Evolutionary conservation across 441 rosid species (phyloP), one percentile per base, ranked within the genome.

Genomic region (Melastoma candidum): DNA sequence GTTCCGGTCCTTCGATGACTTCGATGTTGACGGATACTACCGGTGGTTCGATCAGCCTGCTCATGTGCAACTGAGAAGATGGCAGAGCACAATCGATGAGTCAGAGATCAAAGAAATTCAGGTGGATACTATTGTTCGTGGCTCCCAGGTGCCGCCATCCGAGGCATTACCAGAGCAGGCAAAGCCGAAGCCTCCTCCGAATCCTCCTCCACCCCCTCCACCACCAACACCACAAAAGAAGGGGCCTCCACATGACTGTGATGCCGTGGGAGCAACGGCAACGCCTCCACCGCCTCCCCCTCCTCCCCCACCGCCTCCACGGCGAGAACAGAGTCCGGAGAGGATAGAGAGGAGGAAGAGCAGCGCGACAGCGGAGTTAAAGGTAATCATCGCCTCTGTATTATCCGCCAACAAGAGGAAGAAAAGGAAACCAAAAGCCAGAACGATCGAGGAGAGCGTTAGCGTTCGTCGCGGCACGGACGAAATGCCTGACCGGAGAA

Each of bases 291-390:
- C 41, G 1, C 22, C 22, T 17, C 22, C 22, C 22, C 57, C 68
- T 0, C 57, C 62, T 2, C 62, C 62, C 24, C 76, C 76, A 9
- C 53, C 61, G 0, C 47, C 48, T 46, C 64, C 29, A 7, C 13
- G 44, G 45, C 14, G 45, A 36, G 75, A 56, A 62, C 65, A 48
- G 45, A 66, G 17, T 52, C 54, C 56, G 24, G 65, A 44, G 48
- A 79, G 65, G 47, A 47, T 52, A 48, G 77, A 74, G 61, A 71
- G 96, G 51, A 77, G 74, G 65, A 85, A 68, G 61, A 82, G 75
- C 36, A 83, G 71, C 60, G 80, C 95, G 22, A 82, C 87, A 1
- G 77, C 71, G 71, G 96, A 88, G 76, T 72, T 88, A 47, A 83
- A 75, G 72, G 74, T 68, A 85, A 89, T 63, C 13, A 62, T 88